Evolutionary conservation across 2,329 filamentous ascomycete species (phyloP).

Genomic region (Neoscytalidium dimidiatum): DNA sequence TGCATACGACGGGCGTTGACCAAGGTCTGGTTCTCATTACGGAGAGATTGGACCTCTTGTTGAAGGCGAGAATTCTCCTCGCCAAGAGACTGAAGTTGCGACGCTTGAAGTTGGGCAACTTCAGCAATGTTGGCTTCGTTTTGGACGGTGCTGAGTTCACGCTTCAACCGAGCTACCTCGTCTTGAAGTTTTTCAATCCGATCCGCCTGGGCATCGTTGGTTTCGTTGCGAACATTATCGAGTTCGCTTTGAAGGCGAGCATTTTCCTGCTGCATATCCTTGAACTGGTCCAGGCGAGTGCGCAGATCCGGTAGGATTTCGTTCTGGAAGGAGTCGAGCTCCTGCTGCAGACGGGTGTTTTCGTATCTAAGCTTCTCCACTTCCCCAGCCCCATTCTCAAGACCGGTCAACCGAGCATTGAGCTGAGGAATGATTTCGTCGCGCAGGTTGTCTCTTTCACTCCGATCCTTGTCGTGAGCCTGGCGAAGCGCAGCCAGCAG

Average conservation of each 20-base stretch:
- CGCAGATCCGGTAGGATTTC: slow-evolving; percentile 17
- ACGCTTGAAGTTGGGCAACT: slow-evolving; percentile 73
- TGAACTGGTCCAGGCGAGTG: slow-evolving; percentile 32
- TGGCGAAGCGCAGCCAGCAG: slow-evolving; percentile 79
- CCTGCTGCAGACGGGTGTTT: slow-evolving; percentile 82
- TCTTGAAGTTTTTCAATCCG: slow-evolving; percentile 18
- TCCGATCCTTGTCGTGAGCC: slow-evolving; percentile 78
- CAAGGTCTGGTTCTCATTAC: slow-evolving; percentile 65
- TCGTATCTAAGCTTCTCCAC: slow-evolving; percentile 76
- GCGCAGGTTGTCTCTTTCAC: slow-evolving; percentile 87
- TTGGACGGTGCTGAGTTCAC: slow-evolving; percentile 10
- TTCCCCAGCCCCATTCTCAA: slow-evolving; percentile 73
- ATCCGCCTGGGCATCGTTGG: slow-evolving; percentile 14
- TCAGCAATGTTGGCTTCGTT: slow-evolving; percentile 44
- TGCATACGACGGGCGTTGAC: slow-evolving; percentile 51
- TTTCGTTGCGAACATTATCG: slow-evolving; percentile 16
- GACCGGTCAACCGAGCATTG: slow-evolving; percentile 71
- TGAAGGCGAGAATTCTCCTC: slow-evolving; percentile 81
- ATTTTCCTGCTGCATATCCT: slow-evolving; percentile 75
- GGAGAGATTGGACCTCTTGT: slow-evolving; percentile 59
- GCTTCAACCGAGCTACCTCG: slow-evolving; percentile 10
- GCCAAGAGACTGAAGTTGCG: slow-evolving; percentile 70
- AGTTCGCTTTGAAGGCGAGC: slow-evolving; percentile 59
- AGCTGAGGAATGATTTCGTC: slow-evolving; percentile 85
- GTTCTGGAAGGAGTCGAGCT: slow-evolving; percentile 59